These are phyloP conservation scores for Pleurozium schreberi DNA, from an alignment of 225 moss, liverwort and hornwort genomes.

Conservation along the genomic window DNA sequence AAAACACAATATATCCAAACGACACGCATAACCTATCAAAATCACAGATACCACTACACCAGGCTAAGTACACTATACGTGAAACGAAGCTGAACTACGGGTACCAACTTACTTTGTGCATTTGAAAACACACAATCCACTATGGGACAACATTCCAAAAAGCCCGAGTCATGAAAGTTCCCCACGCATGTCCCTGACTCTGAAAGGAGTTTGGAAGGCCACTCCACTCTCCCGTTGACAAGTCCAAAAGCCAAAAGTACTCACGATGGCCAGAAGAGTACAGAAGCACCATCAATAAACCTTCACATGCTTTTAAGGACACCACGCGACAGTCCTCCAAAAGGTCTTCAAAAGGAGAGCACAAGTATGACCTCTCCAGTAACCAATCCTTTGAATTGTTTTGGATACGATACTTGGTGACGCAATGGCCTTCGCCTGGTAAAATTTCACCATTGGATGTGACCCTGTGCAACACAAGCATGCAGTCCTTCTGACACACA, in stretches of 20 bases:
- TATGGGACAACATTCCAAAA: background rate
- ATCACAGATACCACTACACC: too few relatives aligned
- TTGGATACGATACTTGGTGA: too few relatives aligned
- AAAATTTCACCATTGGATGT: background rate
- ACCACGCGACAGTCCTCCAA: rapidly evolving
- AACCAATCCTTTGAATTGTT: background rate
- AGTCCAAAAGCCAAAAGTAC: background rate
- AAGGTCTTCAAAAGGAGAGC: background rate
- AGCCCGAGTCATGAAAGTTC: background rate
- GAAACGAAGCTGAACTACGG: too few relatives aligned
- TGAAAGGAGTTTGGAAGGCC: background rate
- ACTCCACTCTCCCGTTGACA: background rate
- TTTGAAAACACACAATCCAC: too few relatives aligned
- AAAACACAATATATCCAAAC: too few relatives aligned
- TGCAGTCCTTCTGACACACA: background rate
- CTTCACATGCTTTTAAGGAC: background rate
- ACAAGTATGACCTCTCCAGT: background rate
- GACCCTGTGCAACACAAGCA: background rate
- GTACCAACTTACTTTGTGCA: too few relatives aligned
- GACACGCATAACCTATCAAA: too few relatives aligned
- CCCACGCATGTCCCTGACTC: too few relatives aligned
- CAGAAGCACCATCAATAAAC: background rate
- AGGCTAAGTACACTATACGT: too few relatives aligned
- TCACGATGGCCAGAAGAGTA: too few relatives aligned
- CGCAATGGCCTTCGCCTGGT: background rate